Percentiles rank a stretch among this genome's conserved stretches.
Conservation (phyloP, 768 basidiomycete genomes). For the Cystofilobasidium ferigula region DNA sequence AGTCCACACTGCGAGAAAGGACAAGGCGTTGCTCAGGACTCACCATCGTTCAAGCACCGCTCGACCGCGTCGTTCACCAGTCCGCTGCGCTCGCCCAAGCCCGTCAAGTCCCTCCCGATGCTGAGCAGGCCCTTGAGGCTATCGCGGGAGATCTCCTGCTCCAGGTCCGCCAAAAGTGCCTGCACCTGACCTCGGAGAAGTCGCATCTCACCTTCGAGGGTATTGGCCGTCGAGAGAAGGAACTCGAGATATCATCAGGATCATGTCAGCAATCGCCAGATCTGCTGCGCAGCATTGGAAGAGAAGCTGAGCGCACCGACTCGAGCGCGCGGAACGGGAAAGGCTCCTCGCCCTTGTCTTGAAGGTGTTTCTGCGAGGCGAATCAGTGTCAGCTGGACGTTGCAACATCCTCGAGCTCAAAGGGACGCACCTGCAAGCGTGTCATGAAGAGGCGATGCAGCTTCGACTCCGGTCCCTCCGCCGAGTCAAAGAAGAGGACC, state of each 20-base stretch:
- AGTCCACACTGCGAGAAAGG: too few relatives aligned
- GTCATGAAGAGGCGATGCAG: conserved; percentile 6
- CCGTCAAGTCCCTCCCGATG: conserved; percentile 15
- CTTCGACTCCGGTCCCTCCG: conserved; percentile 16
- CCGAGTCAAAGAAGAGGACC: conserved; percentile 19
- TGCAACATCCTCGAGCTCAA: too few relatives aligned
- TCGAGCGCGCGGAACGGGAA: conserved; percentile 22
- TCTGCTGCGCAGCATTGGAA: background rate
- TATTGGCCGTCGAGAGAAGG: conserved; percentile 18
- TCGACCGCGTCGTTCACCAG: conserved; percentile 27
- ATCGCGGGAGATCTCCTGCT: conserved; percentile 13
- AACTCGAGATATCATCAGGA: background rate
- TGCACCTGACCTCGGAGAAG: conserved; percentile 11
- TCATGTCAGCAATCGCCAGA: too few relatives aligned
- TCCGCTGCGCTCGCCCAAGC: conserved; percentile 22
- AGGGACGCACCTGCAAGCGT: conserved; percentile 13
- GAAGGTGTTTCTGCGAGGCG: conserved; percentile 9
- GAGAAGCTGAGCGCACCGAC: background rate
- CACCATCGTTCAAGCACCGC: conserved; percentile 22
- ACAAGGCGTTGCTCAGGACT: background rate
- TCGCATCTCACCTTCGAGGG: conserved; percentile 26
- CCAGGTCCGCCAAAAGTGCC: conserved; percentile 5
- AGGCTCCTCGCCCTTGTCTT: conserved; percentile 1
- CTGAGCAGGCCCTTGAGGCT: conserved; percentile 13
- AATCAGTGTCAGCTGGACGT: background rate